Base-by-base conservation (phyloP, 805 yeast genomes). In the Cyberlindnera sargentensis region DNA sequence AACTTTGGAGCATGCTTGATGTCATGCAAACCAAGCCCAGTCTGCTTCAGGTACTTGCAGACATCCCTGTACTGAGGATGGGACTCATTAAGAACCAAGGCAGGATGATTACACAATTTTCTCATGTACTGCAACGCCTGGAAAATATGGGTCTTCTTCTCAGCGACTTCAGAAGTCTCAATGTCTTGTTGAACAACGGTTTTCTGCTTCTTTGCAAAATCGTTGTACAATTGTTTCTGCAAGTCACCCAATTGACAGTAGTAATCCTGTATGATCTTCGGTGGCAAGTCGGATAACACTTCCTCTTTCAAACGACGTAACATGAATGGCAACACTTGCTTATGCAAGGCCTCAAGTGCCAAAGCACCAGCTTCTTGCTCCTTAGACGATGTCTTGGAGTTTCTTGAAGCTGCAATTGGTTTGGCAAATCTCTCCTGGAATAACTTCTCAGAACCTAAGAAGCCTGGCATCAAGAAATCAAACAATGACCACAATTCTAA, bases 381-480 rank as follows among this genome's bases (percentile, higher is more conserved):
- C 56, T 82, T 91, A 0, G 95, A 82, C 3, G 89, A 77, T 0
- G 90, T 86, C 60, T 90, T 91, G 52, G 88, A 82, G 52, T 85
- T 87, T 58, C 96, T 73, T 34, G 95, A 84, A 2, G 95, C 91
- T 3, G 97, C 91, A 61, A 93, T 93, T 3, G 99, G 99, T 58
- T 90, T 90, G n/a, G 97, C 95, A 71, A 91, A 93, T 52, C 90
- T 76, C 49, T 91, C 98, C 57, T 89, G 93, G 68, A 93, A 93
- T 40, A 83, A 75, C 63, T 89, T 91, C 58, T 93, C 99, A 3
- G 95, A 82, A 10, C 99, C 99, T 50, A 93, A 70, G 58, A 93
- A 93, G 0, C 99, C 99, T 2, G 99, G 99, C 99, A 93, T 93
- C 62, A 93, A 71, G 63, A 89, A 93, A 63, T 93, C 99, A 70